Conservation (phyloP, 2,329 filamentous ascomycete genomes). For the Lasiodiplodia sp. region DNA sequence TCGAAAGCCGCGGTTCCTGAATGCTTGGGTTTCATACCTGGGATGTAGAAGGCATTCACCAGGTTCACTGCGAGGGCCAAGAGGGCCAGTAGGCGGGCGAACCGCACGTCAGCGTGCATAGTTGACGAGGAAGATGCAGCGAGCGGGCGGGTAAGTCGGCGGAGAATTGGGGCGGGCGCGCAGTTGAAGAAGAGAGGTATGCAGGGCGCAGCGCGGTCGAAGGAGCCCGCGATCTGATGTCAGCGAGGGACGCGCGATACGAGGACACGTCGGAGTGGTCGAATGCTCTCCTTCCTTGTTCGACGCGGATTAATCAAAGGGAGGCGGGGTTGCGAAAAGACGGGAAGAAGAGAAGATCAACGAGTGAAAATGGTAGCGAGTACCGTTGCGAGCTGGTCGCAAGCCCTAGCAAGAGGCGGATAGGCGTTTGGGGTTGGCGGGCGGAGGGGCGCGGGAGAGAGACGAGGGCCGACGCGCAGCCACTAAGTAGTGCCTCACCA, state of each 20-base stretch:
- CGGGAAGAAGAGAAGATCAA: conserved; percentile 20
- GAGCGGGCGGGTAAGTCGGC: not conserved
- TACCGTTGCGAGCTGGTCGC: conserved; percentile 19
- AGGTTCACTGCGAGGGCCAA: conserved; percentile 53
- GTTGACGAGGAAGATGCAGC: conserved; percentile 20
- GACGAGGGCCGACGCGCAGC: conserved; percentile 9
- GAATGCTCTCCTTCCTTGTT: conserved; percentile 2
- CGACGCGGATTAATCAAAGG: not conserved
- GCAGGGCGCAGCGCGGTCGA: conserved; percentile 2
- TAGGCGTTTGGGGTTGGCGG: conserved; percentile 10
- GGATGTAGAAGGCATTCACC: conserved; percentile 79
- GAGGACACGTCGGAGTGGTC: conserved; percentile 10
- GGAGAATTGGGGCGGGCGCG: not conserved
- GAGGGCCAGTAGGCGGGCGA: conserved; percentile 56
- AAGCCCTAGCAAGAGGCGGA: conserved; percentile 20
- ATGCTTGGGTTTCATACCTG: conserved; percentile 63
- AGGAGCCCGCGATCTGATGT: conserved; percentile 20
- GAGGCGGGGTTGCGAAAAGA: not conserved
- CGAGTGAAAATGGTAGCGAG: conserved; percentile 31
- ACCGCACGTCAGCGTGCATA: conserved; percentile 50
- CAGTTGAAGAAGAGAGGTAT: conserved; percentile 16
- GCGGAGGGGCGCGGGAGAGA: conserved; percentile 15
- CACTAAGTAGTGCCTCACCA: not conserved
- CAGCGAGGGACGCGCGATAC: conserved; percentile 20
- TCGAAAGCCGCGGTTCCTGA: conserved; percentile 29